A percentile compares a stretch with the other conserved stretches of the same genome.
phyloP scores from a whole-genome alignment of 2,329 filamentous ascomycete species.

The Fusarium mangiferae region DNA sequence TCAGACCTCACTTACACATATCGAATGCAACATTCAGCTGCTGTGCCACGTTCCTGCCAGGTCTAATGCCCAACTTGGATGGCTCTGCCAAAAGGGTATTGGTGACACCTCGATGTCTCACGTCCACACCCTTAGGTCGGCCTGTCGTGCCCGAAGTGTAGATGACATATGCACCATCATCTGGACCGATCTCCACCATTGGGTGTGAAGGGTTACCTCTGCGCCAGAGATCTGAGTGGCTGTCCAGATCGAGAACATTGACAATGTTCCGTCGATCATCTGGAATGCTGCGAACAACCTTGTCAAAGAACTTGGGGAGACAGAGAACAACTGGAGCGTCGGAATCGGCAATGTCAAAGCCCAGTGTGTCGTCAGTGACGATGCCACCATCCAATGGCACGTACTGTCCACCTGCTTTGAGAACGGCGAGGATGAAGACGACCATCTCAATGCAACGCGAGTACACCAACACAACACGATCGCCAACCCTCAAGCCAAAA shows the following conservation, averaged over 20 bases:
- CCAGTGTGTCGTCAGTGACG: constrained; percentile 26
- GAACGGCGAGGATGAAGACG: constrained; percentile 30
- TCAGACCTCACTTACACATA: constrained; percentile 22
- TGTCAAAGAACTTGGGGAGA: constrained; percentile 31
- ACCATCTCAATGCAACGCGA: constrained; percentile 35
- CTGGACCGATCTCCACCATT: constrained; percentile 8
- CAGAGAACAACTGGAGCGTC: constrained; percentile 20
- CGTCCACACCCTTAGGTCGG: constrained; percentile 31
- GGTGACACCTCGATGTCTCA: constrained; percentile 26
- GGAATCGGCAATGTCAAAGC: constrained; percentile 30
- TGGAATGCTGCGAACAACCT: constrained; percentile 25
- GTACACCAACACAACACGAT: constrained; percentile 36
- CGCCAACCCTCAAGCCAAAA: constrained; percentile 17
- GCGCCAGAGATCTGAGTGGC: constrained; percentile 10
- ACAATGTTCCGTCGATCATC: not conserved
- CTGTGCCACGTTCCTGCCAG: constrained; percentile 30
- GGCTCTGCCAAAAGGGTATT: constrained; percentile 29
- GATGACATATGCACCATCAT: constrained; percentile 33
- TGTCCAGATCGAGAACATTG: constrained; percentile 24
- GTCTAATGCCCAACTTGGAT: constrained; percentile 18
- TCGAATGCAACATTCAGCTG: constrained; percentile 33
- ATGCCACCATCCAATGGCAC: constrained; percentile 31
- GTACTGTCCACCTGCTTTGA: constrained; percentile 32
- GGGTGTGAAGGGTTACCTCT: constrained; percentile 17
- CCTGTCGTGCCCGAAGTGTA: constrained; percentile 34